A percentile compares a stretch with the other conserved stretches of the same genome.
Conservation (phyloP, 306 rosid genomes). For the Dryas alaskensis region DNA sequence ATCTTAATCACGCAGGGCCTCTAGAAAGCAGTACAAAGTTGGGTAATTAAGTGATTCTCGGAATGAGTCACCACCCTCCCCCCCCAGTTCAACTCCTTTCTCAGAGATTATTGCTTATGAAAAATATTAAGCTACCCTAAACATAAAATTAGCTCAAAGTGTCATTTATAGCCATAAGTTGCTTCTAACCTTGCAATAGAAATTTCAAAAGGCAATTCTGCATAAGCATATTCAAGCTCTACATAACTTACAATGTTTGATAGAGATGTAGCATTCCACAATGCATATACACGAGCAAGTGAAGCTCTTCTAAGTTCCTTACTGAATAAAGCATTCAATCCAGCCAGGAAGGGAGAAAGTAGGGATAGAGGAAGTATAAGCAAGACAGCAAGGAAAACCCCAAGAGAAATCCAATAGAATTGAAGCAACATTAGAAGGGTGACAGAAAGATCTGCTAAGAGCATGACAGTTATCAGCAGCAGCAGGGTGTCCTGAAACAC, state of each 20-base stretch:
- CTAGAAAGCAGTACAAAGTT: no score
- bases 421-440: conserved; percentile 91
- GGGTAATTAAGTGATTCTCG: no score
- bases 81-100: not conserved
- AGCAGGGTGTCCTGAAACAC: conserved; percentile 82
- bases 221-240: conserved; percentile 15
- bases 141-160: not conserved
- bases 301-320: conserved; percentile 90
- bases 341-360: conserved; percentile 95
- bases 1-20: no score
- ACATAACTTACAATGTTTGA: conserved; percentile 76
- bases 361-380: conserved; percentile 89
- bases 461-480: conserved; percentile 72
- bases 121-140: not conserved
- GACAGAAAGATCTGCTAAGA: conserved; percentile 81
- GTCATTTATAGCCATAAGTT: not conserved
- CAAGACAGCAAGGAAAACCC: conserved; percentile 83
- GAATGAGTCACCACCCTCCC: not conserved
- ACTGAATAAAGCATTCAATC: conserved; percentile 92
- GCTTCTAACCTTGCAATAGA: conserved; percentile 19
- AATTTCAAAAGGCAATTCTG: conserved; percentile 9
- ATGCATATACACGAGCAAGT: conserved; percentile 82
- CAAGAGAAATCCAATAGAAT: conserved; percentile 94
- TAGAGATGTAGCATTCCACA: conserved; percentile 94
- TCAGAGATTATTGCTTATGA: not conserved